Conservation (phyloP, 208 protist species). For the Acanthamoeba polyphaga region DNA sequence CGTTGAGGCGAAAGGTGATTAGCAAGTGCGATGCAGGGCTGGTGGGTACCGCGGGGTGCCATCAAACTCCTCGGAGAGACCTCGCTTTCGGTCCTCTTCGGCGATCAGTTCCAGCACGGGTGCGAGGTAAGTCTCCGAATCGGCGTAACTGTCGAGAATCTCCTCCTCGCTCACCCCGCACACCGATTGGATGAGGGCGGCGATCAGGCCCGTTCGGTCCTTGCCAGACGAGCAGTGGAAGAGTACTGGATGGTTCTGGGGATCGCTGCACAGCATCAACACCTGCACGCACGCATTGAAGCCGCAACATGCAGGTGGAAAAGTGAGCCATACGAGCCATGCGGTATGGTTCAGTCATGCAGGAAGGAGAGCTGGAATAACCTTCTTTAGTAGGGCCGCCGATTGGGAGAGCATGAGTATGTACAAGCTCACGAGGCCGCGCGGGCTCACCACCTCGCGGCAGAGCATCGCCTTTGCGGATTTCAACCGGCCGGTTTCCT, state of each 20-base stretch:
- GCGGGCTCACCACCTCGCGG: slow-evolving; percentile 8
- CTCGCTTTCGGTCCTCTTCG: slow-evolving; percentile 27
- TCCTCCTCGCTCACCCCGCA: slow-evolving; percentile 27
- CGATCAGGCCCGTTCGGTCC: slow-evolving; percentile 58
- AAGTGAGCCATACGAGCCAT: too few relatives aligned
- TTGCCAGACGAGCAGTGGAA: slow-evolving; percentile 68
- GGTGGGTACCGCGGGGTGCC: slow-evolving; percentile 14
- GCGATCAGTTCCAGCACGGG: slow-evolving; percentile 46
- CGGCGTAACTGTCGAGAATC: slow-evolving; percentile 37
- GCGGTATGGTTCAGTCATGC: too few relatives aligned
- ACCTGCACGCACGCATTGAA: not conserved
- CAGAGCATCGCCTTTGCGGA: slow-evolving; percentile 23
- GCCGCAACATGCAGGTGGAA: not conserved
- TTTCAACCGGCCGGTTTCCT: not conserved
- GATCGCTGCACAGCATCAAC: slow-evolving; percentile 41
- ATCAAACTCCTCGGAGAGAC: slow-evolving; percentile 53
- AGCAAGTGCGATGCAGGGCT: too few relatives aligned
- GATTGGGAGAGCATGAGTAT: slow-evolving; percentile 25
- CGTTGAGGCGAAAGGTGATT: not conserved
- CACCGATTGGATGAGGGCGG: slow-evolving; percentile 34
- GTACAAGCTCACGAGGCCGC: not conserved
- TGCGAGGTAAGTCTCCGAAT: not conserved
- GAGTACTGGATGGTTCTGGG: slow-evolving; percentile 34
- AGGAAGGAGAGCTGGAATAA: not conserved
- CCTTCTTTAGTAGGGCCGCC: not conserved